Base-by-base conservation (phyloP, 1,139 yeast species). In the Saccharomycopsis hybrid region DNA sequence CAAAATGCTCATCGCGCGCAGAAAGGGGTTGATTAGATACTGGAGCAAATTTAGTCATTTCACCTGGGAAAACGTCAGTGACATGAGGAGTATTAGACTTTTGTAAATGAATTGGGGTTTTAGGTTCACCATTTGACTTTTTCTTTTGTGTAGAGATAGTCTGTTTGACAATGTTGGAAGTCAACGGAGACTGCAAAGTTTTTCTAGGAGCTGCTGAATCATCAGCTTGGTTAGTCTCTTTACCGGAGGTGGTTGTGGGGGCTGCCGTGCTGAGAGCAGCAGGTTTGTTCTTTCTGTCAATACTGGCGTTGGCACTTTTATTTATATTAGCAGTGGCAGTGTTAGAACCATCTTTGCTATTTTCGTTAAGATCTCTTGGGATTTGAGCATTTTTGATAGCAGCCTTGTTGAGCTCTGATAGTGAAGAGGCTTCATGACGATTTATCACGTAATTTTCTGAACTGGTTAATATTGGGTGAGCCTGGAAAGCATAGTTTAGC, bases 11-110 rank as follows among this genome's bases (percentile, higher is more conserved):
- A 35, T 68, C 63, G 59, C 77, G 80, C 0, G 83, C 76, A 39
- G 78, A 72, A 32, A 77, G 65, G 5, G 84, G 83, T 58, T 78
- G 83, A 3, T 80, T 74, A 32, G 65, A 65, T 35, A 74, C 57
- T 2, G 82, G 83, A 0, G 82, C 82, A 37, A 67, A 70, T 54
- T 68, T 70, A 27, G 73, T 65, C 38, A 66, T 67, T 54, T 76
- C 78, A 3, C 74, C 77, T 46, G 67, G 69, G 58, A 74, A 78
- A 2, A 77, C 76, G 57, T 77, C 82, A 5, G 76, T 72, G 3
- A 72, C 65, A 52, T 58, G 60, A 25, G 55, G 55, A n/a, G 55
- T 53, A 30, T 51, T 51, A 5, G 49, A 32, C 32, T 54, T 46
- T 44, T 53, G 49, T 18, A 53, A 29, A 31, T 52, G 41, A 27